Base-by-base conservation (phyloP, 2,329 filamentous ascomycete species). In the Nemania sp. region DNA sequence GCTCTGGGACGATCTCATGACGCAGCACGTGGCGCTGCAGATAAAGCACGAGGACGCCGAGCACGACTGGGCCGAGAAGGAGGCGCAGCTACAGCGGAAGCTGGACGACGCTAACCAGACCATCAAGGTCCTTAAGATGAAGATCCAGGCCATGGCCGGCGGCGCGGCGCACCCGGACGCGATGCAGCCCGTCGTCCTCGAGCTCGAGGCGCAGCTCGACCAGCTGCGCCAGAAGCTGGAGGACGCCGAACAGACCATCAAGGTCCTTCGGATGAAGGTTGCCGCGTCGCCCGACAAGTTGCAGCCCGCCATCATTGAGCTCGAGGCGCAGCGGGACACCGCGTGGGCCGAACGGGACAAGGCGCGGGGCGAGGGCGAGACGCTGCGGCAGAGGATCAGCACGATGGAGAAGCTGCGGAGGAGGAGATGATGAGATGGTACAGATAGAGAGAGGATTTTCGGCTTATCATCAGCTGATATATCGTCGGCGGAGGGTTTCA, bases 401-500 rank as follows among this genome's bases (percentile, higher is more conserved):
- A 6, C 3, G 12, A 17, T 61, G 6, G 39, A 52, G 37, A 6
- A 49, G 35, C 45, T 54, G 54, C 5, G 11, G 37, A 18, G 17
- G 15, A 39, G 20, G 21, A 18, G 25, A 40, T 29, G 42, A n/a
- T 34, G 17, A 2, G 47, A 4, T 39, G 15, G 20, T n/a, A n/a
- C n/a, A n/a, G n/a, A n/a, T n/a, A n/a, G n/a, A n/a, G n/a, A n/a
- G n/a, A n/a, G n/a, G n/a, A n/a, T n/a, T n/a, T n/a, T n/a, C n/a
- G n/a, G n/a, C n/a, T n/a, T n/a, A n/a, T n/a, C n/a, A n/a, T n/a
- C n/a, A n/a, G n/a, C n/a, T n/a, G n/a, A n/a, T 13, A 13, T 20
- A 9, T n/a, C 35, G 15, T 47, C 9, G 37, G 59, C n/a, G 46
- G 52, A 55, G 34, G 42, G 52, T 62, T 55, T 59, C 59, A 55